These are phyloP conservation scores for Pichia sp. DNA, from an alignment of 1,139 yeast species.

Conservation along the genomic window DNA sequence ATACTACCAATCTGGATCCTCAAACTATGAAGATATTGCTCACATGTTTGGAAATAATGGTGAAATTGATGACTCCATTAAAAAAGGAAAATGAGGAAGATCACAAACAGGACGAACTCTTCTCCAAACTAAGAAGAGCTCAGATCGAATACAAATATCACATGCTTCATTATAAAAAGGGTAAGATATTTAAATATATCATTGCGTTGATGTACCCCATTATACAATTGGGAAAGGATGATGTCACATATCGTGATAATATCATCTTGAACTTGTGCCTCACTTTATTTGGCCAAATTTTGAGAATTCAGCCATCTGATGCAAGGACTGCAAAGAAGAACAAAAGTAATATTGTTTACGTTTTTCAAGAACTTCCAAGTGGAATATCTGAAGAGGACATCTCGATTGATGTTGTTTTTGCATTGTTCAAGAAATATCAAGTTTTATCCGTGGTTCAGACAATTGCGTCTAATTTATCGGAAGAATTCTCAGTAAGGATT, in stretches of 20 bases:
- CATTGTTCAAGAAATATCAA: constrained; percentile 55
- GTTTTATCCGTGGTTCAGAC: constrained; percentile 69
- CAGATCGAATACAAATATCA: constrained; percentile 69
- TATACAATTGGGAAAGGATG: constrained; percentile 44
- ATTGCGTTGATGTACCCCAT: constrained; percentile 65
- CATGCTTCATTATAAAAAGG: constrained; percentile 50
- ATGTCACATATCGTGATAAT: constrained; percentile 66
- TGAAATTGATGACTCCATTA: constrained; percentile 83
- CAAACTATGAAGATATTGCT: constrained; percentile 39
- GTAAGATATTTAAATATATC: constrained; percentile 61
- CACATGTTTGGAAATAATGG: constrained; percentile 71
- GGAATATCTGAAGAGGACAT: constrained; percentile 60
- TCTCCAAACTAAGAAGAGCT: constrained; percentile 54
- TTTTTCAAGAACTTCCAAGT: constrained; percentile 44
- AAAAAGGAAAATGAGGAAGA: constrained; percentile 39
- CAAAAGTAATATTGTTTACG: constrained; percentile 12
- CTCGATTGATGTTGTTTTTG: constrained; percentile 50
- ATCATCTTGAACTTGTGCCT: constrained; percentile 67
- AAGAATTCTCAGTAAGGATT: constrained; percentile 53
- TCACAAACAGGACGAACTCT: constrained; percentile 42
- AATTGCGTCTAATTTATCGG: constrained; percentile 55
- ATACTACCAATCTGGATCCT: constrained; percentile 35
- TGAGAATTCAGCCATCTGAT: constrained; percentile 68
- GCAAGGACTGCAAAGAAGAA: constrained; percentile 27
- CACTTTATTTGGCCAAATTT: constrained; percentile 66